Evolutionary conservation across 495 filamentous ascomycete genomes (phyloP).

Genomic region (Podospora bellae-mahoneyi): DNA sequence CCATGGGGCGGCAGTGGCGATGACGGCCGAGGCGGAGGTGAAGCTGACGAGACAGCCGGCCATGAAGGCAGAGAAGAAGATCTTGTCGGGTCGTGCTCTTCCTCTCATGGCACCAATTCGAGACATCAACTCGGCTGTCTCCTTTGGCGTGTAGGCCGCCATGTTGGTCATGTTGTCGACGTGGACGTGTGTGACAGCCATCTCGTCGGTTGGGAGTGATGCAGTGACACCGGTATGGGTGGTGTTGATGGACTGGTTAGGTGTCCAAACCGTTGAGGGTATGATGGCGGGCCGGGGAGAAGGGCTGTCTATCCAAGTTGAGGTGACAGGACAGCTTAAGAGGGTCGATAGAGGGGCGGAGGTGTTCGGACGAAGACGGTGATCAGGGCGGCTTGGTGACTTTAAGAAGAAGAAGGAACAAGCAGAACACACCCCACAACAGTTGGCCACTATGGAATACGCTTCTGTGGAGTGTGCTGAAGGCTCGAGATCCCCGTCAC

Average conservation of each 20-base stretch:
- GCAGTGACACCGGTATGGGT: neutral
- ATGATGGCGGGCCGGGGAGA: neutral
- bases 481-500: neutral
- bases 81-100: slow-evolving; percentile 51
- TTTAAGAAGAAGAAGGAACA: neutral
- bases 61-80: slow-evolving; percentile 54
- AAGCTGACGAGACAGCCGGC: slow-evolving; percentile 53
- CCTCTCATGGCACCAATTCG: slow-evolving; percentile 49
- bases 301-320: neutral
- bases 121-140: slow-evolving; percentile 47
- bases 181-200: slow-evolving; percentile 13
- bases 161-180: slow-evolving; percentile 14
- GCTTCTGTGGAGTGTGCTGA: slow-evolving; percentile 1
- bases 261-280: neutral
- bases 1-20: slow-evolving; percentile 55
- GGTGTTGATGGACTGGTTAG: neutral
- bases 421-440: neutral
- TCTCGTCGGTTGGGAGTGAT: slow-evolving; percentile 7
- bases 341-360: neutral
- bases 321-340: neutral
- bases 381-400: neutral
- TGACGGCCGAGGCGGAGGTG: slow-evolving; percentile 51
- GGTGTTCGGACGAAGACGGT: neutral
- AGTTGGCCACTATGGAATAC: neutral
- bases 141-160: slow-evolving; percentile 40